Conservation (phyloP, 164 flowering plant species). For the Hamamelis virginiana region DNA sequence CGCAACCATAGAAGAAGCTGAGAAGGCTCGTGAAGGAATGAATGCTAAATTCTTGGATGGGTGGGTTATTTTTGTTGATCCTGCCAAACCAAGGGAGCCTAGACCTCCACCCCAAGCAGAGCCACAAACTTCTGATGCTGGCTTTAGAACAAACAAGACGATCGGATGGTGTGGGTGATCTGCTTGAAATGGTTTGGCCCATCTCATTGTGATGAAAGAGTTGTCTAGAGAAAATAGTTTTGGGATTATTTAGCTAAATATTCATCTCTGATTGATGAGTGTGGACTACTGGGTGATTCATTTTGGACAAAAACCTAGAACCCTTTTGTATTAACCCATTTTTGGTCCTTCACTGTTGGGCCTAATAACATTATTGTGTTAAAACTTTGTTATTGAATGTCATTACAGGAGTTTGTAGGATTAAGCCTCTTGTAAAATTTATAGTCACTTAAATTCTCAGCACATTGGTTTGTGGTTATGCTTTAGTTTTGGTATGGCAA, state of each 20-base stretch:
- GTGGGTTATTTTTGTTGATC: slow-evolving; percentile 95
- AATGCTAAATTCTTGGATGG: slow-evolving; percentile 84
- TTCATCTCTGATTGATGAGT: neutral
- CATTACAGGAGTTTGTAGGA: too few species aligned
- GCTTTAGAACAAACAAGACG: slow-evolving; percentile 72
- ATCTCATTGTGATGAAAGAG: slow-evolving; percentile 2
- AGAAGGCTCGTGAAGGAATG: slow-evolving; percentile 74
- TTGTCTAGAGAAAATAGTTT: neutral
- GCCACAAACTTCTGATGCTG: slow-evolving; percentile 44
- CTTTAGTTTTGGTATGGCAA: too few species aligned
- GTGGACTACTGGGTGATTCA: neutral
- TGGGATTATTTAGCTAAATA: neutral
- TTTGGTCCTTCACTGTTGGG: too few species aligned
- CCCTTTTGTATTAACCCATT: too few species aligned
- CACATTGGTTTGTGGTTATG: too few species aligned
- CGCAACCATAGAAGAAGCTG: slow-evolving; percentile 77
- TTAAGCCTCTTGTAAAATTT: too few species aligned
- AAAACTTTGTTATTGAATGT: too few species aligned
- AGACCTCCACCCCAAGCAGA: slow-evolving; percentile 55
- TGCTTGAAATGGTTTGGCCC: neutral
- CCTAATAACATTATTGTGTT: too few species aligned
- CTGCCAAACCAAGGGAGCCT: slow-evolving; percentile 73
- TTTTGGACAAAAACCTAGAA: neutral
- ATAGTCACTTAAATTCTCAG: too few species aligned
- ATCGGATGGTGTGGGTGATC: slow-evolving; percentile 87